Evolutionary conservation across 2,329 filamentous ascomycete genomes (phyloP), one percentile per base, ranked within the genome.

Genomic region (Graphilbum fragrans): DNA sequence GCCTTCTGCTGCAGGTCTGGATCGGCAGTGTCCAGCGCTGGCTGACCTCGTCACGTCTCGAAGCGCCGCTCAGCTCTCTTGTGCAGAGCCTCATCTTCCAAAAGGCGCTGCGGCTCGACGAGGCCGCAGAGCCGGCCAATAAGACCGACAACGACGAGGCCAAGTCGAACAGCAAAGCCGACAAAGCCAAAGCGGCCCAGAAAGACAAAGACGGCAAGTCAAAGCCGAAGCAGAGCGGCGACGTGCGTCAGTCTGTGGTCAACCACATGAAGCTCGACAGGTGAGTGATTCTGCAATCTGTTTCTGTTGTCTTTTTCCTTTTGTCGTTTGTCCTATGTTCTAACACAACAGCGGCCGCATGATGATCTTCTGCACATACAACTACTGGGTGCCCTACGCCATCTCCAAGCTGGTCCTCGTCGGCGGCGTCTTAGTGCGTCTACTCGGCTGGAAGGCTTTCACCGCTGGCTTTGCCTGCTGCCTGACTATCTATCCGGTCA

Each of bases 241-340:
- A 57, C 27, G 50, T 54, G 11, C 53, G 56, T 11, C 57, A 59
- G 41, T 57, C 56, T 3, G 55, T 60, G 19, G 54, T 59, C 35
- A 59, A 59, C 44, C 57, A 59, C 47, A 58, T 60, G 53, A 59
- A 59, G 41, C 49, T 60, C 22, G 58, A 60, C 43, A 56, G 54
- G 49, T 56, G 49, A 29, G 49, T 44, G 29, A n/a, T 8, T 20
- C 11, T 18, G 5, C 6, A 14, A 5, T 27, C 5, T 9, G 5
- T 8, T n/a, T 16, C 22, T 17, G 4, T 23, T 19, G 5, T 11
- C 14, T 22, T 23, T 22, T 16, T n/a, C n/a, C 16, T 11, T 21
- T 23, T 18, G 5, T 4, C 23, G n/a, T 12, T 36, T 22, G 29
- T 41, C 47, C 4, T 14, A n/a, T 14, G 8, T 11, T 18, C 32